Conservation (phyloP, 164 flowering plant species). For the Magnolia sinica region DNA sequence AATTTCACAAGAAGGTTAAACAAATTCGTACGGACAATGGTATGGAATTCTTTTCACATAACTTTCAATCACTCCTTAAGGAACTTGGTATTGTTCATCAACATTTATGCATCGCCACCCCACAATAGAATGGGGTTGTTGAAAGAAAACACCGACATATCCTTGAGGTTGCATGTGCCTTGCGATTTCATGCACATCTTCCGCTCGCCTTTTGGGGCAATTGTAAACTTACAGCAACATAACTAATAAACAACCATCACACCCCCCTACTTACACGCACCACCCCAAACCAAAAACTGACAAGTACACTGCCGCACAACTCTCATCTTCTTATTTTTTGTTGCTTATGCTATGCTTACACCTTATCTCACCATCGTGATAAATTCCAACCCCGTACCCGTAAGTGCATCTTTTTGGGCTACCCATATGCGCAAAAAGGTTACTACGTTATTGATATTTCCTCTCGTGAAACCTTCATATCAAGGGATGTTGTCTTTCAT, state of each 20-base stretch:
- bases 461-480: too few relatives aligned
- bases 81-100: slow-evolving; percentile 1
- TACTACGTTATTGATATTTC: too few relatives aligned
- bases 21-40: too few relatives aligned
- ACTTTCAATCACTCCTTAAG: too few relatives aligned
- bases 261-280: not conserved
- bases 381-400: too few relatives aligned
- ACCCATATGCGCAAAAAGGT: too few relatives aligned
- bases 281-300: not conserved
- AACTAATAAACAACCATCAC: not conserved
- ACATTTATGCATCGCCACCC: not conserved
- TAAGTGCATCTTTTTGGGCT: not conserved
- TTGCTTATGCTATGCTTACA: not conserved
- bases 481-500: too few relatives aligned
- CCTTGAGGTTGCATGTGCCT: too few relatives aligned
- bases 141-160: too few relatives aligned
- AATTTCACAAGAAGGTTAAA: not conserved
- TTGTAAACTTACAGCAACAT: not conserved
- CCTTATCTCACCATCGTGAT: too few relatives aligned
- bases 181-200: not conserved
- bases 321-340: not conserved
- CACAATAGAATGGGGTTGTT: too few relatives aligned
- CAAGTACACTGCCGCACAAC: not conserved
- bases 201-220: not conserved
- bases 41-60: too few relatives aligned